Base-by-base conservation (phyloP, 2,329 filamentous ascomycete genomes). In the Exophiala bonariae region DNA sequence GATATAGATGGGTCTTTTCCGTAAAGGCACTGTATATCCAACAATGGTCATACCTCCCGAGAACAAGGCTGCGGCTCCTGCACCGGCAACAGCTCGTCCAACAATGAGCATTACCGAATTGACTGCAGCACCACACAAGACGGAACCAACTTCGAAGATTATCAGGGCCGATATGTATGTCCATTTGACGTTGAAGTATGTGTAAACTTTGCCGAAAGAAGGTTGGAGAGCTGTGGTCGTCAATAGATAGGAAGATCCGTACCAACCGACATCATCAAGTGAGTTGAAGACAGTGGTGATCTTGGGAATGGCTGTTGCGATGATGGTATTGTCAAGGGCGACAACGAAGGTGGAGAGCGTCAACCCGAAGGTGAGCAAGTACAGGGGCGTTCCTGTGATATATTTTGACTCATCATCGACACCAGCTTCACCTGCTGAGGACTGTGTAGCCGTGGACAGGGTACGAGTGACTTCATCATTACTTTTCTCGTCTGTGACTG, bases 281-380 rank as follows among this genome's bases (percentile, higher is more conserved):
- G 54, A 56, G 35, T 61, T 54, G 55, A 62, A 62, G 17, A 61
- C 55, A 3, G 54, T 58, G 5, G 60, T 61, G 37, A 62, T 62
- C 13, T 43, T 36, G 1, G 60, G 60, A 35, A 61, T 60, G 8
- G 60, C 60, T 16, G 57, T 62, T 38, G 52, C 58, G 23, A 62
- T 60, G 46, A 62, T 62, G 34, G 57, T 62, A 35, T 59, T 59
- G 52, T 62, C 60, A 13, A 63, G 52, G 14, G 61, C 60, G 23
- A 63, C 54, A 13, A 62, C 54, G 32, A 63, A 63, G 4, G 56
- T 61, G 3, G 60, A 56, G 17, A 63, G 41, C 5, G 54, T 60
- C 10, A 63, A 45, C 3, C 57, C 57, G 37, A 61, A 41, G 7
- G 54, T 59, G 18, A 61, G 32, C 3, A 61, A 41, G 19, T 51